Conservation (phyloP, 495 filamentous ascomycete genomes). For the Neurospora sp. region DNA sequence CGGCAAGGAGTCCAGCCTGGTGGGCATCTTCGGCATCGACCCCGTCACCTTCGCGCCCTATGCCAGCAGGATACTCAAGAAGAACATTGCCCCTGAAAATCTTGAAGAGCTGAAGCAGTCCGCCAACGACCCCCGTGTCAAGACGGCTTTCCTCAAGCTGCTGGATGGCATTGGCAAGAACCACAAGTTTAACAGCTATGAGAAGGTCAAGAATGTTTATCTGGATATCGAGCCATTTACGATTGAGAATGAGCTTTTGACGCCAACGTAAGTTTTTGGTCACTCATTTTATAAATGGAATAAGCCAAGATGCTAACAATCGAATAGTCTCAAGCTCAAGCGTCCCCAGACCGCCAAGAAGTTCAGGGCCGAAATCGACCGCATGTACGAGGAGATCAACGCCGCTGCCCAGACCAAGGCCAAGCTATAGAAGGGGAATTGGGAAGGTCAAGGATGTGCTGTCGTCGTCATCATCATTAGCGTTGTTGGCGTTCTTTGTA, state of each 20-base stretch:
- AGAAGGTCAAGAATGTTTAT: slow-evolving; percentile 65
- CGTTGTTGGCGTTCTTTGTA: not conserved
- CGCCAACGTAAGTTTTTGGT: slow-evolving; percentile 61
- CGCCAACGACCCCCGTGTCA: slow-evolving; percentile 55
- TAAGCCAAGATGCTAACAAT: not conserved
- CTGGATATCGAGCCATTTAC: slow-evolving; percentile 84
- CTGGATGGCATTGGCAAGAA: slow-evolving; percentile 72
- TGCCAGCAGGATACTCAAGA: slow-evolving; percentile 63
- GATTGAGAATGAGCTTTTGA: slow-evolving; percentile 88
- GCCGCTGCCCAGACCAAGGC: slow-evolving; percentile 23
- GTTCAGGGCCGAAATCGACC: slow-evolving; percentile 64
- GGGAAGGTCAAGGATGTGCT: not conserved
- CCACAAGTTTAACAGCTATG: slow-evolving; percentile 82
- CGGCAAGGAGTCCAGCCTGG: slow-evolving; percentile 68
- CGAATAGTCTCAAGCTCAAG: slow-evolving; percentile 79
- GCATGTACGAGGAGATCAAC: slow-evolving; percentile 64
- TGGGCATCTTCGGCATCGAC: slow-evolving; percentile 80
- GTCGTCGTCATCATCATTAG: not conserved
- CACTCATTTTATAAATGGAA: too few relatives aligned
- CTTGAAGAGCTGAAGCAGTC: slow-evolving; percentile 54
- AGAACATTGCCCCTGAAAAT: slow-evolving; percentile 51
- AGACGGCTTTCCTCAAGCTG: slow-evolving; percentile 64
- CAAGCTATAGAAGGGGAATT: slow-evolving; percentile 23
- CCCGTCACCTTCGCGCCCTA: slow-evolving; percentile 71
- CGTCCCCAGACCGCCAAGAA: slow-evolving; percentile 74